Percentiles rank a stretch among this genome's conserved stretches.
These are phyloP conservation scores for Friedmanniomyces simplex DNA, from an alignment of 495 filamentous ascomycete species.

Conservation along the genomic window DNA sequence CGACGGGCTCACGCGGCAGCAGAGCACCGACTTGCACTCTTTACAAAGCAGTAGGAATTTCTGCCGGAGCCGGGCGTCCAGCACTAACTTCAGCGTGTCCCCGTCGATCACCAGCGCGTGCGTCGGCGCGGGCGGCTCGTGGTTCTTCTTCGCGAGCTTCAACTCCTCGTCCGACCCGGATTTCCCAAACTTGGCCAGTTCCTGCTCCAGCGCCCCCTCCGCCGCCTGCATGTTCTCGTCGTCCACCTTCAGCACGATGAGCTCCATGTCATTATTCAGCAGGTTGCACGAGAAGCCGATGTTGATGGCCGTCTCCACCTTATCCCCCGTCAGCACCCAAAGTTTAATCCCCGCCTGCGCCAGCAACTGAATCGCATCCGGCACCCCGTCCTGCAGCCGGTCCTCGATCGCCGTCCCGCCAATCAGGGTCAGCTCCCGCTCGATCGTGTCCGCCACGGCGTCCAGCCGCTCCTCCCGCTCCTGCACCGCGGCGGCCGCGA, in stretches of 20 bases:
- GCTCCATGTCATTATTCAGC: conserved; percentile 93
- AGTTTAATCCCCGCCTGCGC: conserved; percentile 95
- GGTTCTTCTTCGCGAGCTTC: conserved; percentile 62
- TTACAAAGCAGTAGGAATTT: conserved; percentile 95
- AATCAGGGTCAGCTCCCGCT: conserved; percentile 77
- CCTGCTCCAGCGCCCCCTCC: conserved; percentile 58
- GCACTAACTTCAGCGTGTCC: conserved; percentile 81
- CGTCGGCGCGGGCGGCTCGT: conserved; percentile 73
- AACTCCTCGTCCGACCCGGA: conserved; percentile 85
- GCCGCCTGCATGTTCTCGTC: conserved; percentile 59
- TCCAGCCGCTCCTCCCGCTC: conserved; percentile 93
- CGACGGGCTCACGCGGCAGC: conserved; percentile 91
- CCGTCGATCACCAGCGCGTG: conserved; percentile 98
- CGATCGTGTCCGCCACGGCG: conserved; percentile 76
- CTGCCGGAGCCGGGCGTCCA: conserved; percentile 71
- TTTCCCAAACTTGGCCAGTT: conserved; percentile 62
- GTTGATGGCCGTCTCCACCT: conserved; percentile 98
- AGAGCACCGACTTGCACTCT: conserved; percentile 92
- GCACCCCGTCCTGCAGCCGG: conserved; percentile 92
- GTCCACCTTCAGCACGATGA: conserved; percentile 79
- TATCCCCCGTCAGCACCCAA: conserved; percentile 99
- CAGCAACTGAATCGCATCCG: conserved; percentile 88
- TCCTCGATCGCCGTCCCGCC: conserved; percentile 98
- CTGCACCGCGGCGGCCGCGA: conserved; percentile 72
- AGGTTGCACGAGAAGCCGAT: conserved; percentile 99